phyloP scores from a whole-genome alignment of 305 asterid species.

The Stenogyne calaminthoides region DNA sequence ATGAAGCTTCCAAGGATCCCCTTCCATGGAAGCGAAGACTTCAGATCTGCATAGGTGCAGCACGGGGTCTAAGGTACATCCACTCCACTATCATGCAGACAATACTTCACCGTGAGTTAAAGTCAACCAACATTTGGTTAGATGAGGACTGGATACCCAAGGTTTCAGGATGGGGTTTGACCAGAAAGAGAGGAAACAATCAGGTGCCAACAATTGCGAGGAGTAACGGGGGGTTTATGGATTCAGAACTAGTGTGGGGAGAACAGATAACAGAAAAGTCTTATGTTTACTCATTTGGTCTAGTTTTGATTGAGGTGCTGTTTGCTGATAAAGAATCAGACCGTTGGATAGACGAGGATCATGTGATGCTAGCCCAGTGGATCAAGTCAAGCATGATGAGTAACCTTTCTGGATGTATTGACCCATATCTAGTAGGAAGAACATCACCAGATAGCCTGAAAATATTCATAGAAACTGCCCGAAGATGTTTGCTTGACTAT shows the following conservation, averaged over 20 bases:
- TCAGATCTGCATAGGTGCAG: constrained; percentile 66
- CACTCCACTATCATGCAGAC: constrained; percentile 46
- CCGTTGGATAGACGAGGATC: constrained; percentile 60
- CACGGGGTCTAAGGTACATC: constrained; percentile 50
- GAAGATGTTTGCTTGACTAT: constrained; percentile 55
- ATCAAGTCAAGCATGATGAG: constrained; percentile 53
- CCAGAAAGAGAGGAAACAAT: constrained; percentile 31
- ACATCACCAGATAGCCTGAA: constrained; percentile 54
- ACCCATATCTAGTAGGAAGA: constrained; percentile 51
- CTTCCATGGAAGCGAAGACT: constrained; percentile 73
- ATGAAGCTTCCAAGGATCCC: constrained; percentile 52
- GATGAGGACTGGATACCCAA: constrained; percentile 45
- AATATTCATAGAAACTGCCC: constrained; percentile 51
- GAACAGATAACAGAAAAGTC: constrained; percentile 51
- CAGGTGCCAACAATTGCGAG: constrained; percentile 24
- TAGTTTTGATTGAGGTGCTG: constrained; percentile 57
- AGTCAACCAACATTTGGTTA: constrained; percentile 52
- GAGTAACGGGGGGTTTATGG: constrained; percentile 43
- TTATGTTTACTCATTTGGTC: constrained; percentile 59
- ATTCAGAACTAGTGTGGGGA: constrained; percentile 62
- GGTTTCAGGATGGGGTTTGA: constrained; percentile 50
- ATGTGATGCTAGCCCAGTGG: constrained; percentile 59
- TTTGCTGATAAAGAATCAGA: constrained; percentile 48
- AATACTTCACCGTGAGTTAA: constrained; percentile 49
- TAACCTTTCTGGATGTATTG: constrained; percentile 44